These are phyloP conservation scores for Diaporthe capsici DNA, from an alignment of 2,329 filamentous ascomycete genomes.

Conservation along the genomic window DNA sequence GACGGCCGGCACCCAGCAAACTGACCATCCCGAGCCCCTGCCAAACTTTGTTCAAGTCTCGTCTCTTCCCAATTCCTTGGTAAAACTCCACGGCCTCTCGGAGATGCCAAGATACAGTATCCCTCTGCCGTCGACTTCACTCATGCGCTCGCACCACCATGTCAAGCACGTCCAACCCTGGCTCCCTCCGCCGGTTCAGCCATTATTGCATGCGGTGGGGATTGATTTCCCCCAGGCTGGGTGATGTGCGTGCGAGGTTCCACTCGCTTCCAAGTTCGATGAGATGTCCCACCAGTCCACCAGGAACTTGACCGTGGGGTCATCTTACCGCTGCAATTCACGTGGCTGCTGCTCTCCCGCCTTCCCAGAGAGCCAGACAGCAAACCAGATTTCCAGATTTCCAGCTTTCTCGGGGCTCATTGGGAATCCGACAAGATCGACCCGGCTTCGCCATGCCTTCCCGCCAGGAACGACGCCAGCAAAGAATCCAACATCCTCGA, in stretches of 20 bases:
- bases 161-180: not conserved
- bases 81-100: not conserved
- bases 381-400: not conserved
- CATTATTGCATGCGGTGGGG: conserved; percentile 19
- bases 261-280: conserved; percentile 39
- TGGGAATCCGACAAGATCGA: not conserved
- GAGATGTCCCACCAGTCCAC: conserved; percentile 19
- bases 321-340: conserved; percentile 34
- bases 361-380: not conserved
- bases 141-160: not conserved
- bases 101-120: conserved; percentile 11
- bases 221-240: conserved; percentile 28
- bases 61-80: conserved; percentile 12
- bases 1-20: not conserved
- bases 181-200: not conserved
- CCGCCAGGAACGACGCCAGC: conserved; percentile 16
- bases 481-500: not conserved
- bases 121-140: not conserved
- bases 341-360: conserved; percentile 35
- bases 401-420: not conserved
- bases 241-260: conserved; percentile 23
- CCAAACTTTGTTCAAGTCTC: conserved; percentile 5
- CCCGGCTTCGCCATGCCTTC: too few species aligned
- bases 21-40: conserved; percentile 3
- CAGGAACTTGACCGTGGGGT: conserved; percentile 39